phyloP scores from a whole-genome alignment of 2,329 filamentous ascomycete species.

The Aspergillus luchuensis region DNA sequence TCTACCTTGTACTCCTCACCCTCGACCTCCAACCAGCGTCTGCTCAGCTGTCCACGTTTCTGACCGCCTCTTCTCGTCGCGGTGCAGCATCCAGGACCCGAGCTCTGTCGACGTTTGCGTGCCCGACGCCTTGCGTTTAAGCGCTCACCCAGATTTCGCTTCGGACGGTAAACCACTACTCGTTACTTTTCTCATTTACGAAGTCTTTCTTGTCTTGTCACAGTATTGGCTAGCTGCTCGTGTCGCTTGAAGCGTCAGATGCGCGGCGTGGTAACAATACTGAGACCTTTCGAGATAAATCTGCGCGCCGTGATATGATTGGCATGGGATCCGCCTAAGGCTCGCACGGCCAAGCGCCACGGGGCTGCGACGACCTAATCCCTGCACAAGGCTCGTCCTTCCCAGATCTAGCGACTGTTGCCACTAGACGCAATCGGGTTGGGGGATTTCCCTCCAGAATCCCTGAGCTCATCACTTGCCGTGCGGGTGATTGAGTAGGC shows the following conservation, averaged over 20 bases:
- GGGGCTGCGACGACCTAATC: constrained; percentile 24
- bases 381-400: constrained; percentile 22
- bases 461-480: constrained; percentile 11
- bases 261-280: constrained; percentile 8
- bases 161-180: not conserved
- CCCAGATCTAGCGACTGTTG: constrained; percentile 19
- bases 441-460: constrained; percentile 13
- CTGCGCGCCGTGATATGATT: constrained; percentile 20
- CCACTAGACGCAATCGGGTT: constrained; percentile 28
- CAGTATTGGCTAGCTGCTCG: constrained; percentile 11
- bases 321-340: constrained; percentile 22
- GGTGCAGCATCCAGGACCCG: constrained; percentile 12
- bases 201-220: not conserved
- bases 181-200: not conserved
- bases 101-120: constrained; percentile 20
- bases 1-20: not conserved
- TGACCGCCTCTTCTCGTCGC: constrained; percentile 23
- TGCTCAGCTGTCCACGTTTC: constrained; percentile 5
- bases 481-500: constrained; percentile 12
- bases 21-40: constrained; percentile 1
- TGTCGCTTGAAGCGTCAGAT: constrained; percentile 10
- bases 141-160: constrained; percentile 6
- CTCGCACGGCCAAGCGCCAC: constrained; percentile 22
- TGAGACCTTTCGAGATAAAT: constrained; percentile 2
- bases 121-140: constrained; percentile 27